These are phyloP conservation scores for Glarea lozoyensis DNA, from an alignment of 495 filamentous ascomycete species.

Conservation along the genomic window DNA sequence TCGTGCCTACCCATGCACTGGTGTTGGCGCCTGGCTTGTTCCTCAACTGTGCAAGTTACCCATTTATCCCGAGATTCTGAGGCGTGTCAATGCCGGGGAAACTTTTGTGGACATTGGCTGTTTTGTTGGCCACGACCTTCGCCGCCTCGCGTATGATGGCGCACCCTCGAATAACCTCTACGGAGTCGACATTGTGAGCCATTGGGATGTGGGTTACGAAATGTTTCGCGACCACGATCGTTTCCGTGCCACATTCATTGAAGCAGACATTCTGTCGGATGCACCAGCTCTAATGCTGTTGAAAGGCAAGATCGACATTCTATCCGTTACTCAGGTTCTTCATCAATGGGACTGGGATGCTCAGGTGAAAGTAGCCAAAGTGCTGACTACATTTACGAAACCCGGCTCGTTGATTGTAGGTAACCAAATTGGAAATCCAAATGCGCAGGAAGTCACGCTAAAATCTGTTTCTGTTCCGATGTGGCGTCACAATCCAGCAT, in stretches of 20 bases:
- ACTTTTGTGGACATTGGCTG: constrained; percentile 40
- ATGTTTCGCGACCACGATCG: constrained; percentile 35
- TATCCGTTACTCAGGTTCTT: constrained; percentile 42
- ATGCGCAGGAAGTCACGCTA: constrained; percentile 21
- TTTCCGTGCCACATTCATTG: constrained; percentile 34
- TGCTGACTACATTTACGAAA: constrained; percentile 31
- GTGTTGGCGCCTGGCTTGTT: constrained; percentile 31
- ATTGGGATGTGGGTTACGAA: constrained; percentile 34
- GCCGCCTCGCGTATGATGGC: constrained; percentile 32
- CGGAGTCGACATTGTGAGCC: background rate
- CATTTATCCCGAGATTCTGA: constrained; percentile 21
- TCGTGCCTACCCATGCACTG: constrained; percentile 31
- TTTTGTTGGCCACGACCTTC: constrained; percentile 40
- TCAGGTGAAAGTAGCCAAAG: constrained; percentile 34
- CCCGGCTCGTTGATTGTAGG: constrained; percentile 38
- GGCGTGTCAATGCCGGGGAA: constrained; percentile 1
- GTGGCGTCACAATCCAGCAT: constrained; percentile 38
- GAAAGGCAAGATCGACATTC: constrained; percentile 36
- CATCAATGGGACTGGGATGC: constrained; percentile 43
- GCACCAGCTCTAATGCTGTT: constrained; percentile 24
- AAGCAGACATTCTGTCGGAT: constrained; percentile 34
- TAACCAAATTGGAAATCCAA: constrained; percentile 32
- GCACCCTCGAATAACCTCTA: constrained; percentile 23
- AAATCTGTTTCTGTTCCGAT: constrained; percentile 15
- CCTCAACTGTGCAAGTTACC: constrained; percentile 23